These are phyloP conservation scores for Emergomyces orientalis DNA, from an alignment of 2,329 filamentous ascomycete species.

Conservation along the genomic window DNA sequence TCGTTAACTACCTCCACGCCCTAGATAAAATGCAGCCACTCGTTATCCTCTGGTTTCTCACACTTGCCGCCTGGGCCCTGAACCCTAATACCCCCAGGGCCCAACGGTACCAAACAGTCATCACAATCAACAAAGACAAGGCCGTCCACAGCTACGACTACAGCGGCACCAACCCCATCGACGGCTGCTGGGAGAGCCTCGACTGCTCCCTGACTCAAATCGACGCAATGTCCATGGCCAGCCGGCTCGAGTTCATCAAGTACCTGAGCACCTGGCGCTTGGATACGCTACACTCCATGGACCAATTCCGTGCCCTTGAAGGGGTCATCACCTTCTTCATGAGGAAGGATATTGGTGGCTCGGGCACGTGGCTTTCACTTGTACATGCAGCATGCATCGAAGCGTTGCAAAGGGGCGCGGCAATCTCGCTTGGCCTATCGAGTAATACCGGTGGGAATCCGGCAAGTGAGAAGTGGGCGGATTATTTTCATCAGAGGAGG, in stretches of 20 bases:
- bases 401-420: conserved; percentile 15
- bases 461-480: conserved; percentile 13
- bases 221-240: conserved; percentile 16
- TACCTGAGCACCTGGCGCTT: conserved; percentile 18
- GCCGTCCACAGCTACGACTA: background rate
- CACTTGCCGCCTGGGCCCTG: conserved; percentile 7
- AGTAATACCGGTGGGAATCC: conserved; percentile 15
- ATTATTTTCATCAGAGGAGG: conserved; percentile 15
- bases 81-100: background rate
- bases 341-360: conserved; percentile 15
- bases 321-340: conserved; percentile 20
- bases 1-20: background rate
- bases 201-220: conserved; percentile 19
- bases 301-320: conserved; percentile 19
- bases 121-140: background rate
- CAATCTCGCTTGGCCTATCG: conserved; percentile 15
- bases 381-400: conserved; percentile 18
- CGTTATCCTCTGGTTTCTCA: conserved; percentile 8
- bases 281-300: conserved; percentile 12
- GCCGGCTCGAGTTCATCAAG: conserved; percentile 19
- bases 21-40: conserved; percentile 9
- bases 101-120: background rate
- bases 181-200: conserved; percentile 16
- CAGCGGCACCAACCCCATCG: conserved; percentile 5
- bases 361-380: conserved; percentile 18